A percentile compares a stretch with the other conserved stretches of the same genome.
phyloP scores from a whole-genome alignment of 2,329 filamentous ascomycete genomes.

The Polytolypa hystricis region DNA sequence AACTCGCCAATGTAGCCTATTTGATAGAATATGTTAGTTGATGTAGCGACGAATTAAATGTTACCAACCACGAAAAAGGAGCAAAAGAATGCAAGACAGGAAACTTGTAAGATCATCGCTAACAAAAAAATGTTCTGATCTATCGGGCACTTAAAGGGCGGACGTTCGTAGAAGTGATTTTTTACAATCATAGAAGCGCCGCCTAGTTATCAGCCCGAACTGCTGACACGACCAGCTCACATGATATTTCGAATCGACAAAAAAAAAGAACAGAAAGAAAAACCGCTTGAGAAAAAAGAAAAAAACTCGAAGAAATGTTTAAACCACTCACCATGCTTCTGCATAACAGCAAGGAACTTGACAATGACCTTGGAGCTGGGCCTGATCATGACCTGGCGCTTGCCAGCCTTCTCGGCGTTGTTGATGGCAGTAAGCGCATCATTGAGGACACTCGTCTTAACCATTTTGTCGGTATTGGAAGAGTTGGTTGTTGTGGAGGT shows the following conservation, averaged over 20 bases:
- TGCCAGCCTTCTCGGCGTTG: conserved; percentile 99
- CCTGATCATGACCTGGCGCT: conserved; percentile 97
- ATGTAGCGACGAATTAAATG: conserved; percentile 96
- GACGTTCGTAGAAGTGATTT: conserved; percentile 60
- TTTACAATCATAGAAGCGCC: conserved; percentile 67
- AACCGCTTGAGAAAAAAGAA: conserved; percentile 3
- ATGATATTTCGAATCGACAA: too few species aligned
- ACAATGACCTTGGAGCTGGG: conserved; percentile 99
- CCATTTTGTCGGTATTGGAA: conserved; percentile 70
- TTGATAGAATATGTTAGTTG: conserved; percentile 40
- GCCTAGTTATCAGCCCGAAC: conserved; percentile 99
- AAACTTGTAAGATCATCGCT: conserved; percentile 96
- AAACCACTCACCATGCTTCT: conserved; percentile 83
- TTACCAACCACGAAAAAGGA: conserved; percentile 57
- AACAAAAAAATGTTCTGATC: conserved; percentile 51
- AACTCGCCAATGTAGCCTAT: conserved; percentile 98
- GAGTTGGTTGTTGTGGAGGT: conserved; percentile 23
- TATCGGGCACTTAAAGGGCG: conserved; percentile 99
- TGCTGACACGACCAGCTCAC: too few species aligned
- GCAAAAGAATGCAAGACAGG: conserved; percentile 41
- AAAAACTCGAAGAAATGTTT: conserved; percentile 5
- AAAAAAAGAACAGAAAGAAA: conserved; percentile 10
- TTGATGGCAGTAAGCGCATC: conserved; percentile 99
- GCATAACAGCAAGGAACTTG: conserved; percentile 99
- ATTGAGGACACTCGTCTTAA: conserved; percentile 98